Conservation (phyloP, 768 basidiomycete genomes). For the Trametes maxima region DNA sequence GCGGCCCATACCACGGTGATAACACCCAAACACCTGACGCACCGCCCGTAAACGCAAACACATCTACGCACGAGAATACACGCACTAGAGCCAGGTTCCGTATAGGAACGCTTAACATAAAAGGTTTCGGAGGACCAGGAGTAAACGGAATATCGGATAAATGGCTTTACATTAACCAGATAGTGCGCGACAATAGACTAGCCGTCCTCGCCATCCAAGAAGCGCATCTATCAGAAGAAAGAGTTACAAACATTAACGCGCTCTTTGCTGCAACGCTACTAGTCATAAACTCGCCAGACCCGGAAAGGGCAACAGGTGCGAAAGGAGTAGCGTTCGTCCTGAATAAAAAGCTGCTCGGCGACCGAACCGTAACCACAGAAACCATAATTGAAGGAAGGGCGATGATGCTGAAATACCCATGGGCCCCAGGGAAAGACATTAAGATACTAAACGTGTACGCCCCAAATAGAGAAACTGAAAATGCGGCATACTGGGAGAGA, state of each 20-base stretch:
- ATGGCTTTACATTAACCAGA: neutral
- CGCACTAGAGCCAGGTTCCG: neutral
- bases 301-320: neutral
- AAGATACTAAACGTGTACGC: neutral
- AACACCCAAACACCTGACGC: too few relatives aligned
- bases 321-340: neutral
- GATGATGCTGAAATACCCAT: neutral
- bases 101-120: neutral
- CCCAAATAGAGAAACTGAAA: neutral
- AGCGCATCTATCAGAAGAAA: neutral
- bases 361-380: neutral
- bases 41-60: too few relatives aligned
- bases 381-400: neutral
- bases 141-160: neutral
- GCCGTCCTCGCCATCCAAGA: neutral
- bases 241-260: neutral
- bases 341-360: neutral
- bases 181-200: neutral
- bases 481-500: neutral
- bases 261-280: neutral
- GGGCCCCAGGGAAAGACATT: neutral
- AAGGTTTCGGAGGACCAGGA: neutral
- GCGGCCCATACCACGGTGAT: too few relatives aligned
- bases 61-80: too few relatives aligned
- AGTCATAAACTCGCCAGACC: neutral